Evolutionary conservation across 2,329 filamentous ascomycete genomes (phyloP).

Genomic region (Colletotrichum tanaceti): DNA sequence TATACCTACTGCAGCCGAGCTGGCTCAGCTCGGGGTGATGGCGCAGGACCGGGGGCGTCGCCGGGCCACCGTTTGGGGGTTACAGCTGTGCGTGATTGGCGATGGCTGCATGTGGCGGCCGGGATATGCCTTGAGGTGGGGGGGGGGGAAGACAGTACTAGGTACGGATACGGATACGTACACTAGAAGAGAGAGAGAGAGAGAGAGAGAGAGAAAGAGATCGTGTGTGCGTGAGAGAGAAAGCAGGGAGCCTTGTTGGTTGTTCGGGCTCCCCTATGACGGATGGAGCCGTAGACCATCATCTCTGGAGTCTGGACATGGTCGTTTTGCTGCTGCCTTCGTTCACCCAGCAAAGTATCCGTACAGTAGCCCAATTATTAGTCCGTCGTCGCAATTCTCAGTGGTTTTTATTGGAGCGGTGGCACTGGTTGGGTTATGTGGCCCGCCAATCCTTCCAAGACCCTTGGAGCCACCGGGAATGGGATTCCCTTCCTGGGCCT

Average conservation of each 20-base stretch:
- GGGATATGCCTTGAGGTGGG: slow-evolving; percentile 13
- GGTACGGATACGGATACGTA: too few species aligned
- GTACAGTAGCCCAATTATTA: too few species aligned
- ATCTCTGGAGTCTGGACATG: not conserved
- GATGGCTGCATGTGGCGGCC: slow-evolving; percentile 25
- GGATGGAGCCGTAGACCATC: not conserved
- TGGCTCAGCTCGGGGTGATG: slow-evolving; percentile 37
- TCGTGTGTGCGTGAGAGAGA: not conserved
- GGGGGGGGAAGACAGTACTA: not conserved
- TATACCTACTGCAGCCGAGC: slow-evolving; percentile 26
- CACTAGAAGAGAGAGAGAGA: not conserved
- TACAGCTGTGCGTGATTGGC: slow-evolving; percentile 11
- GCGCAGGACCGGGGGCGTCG: slow-evolving; percentile 27
- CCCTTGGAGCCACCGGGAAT: not conserved
- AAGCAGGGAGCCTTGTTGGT: slow-evolving; percentile 8
- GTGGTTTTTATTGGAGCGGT: too few species aligned
- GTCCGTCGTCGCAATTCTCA: not conserved
- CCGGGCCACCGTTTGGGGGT: slow-evolving; percentile 11
- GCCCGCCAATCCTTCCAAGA: not conserved
- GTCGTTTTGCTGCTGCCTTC: slow-evolving; percentile 22
- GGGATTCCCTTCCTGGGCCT: not conserved
- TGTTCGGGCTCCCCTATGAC: not conserved
- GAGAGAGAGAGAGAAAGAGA: not conserved
- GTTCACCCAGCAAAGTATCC: not conserved
- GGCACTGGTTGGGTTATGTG: not conserved